Conservation (phyloP, 345 rosid genomes). For the Gossypium herbaceum region DNA sequence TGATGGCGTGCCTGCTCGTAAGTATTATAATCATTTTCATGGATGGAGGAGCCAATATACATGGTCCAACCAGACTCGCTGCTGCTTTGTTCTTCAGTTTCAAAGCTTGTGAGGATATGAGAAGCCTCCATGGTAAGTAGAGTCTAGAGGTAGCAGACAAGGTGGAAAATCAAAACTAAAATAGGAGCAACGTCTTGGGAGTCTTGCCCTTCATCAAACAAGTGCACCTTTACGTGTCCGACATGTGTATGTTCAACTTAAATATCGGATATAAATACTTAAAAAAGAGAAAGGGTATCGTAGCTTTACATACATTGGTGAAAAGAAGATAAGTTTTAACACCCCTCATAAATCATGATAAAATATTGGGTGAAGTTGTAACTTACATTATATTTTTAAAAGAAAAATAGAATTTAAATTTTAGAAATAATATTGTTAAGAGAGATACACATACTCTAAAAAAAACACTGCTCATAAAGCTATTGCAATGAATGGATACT, state of each 20-base stretch:
- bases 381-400: too few species aligned
- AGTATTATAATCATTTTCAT: constrained; percentile 17
- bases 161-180: constrained; percentile 6
- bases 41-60: constrained; percentile 48
- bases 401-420: too few species aligned
- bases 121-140: constrained; percentile 47
- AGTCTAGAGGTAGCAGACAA: constrained; percentile 6
- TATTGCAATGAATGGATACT: constrained; percentile 15
- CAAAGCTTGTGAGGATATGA: constrained; percentile 22
- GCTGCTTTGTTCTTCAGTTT: constrained; percentile 39
- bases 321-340: background rate
- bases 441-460: too few species aligned
- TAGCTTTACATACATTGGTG: background rate
- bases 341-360: too few species aligned
- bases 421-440: too few species aligned
- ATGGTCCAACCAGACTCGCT: constrained; percentile 68
- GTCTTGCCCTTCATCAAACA: constrained; percentile 5
- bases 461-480: background rate
- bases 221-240: background rate
- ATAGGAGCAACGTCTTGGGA: background rate
- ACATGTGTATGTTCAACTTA: too few species aligned
- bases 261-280: too few species aligned
- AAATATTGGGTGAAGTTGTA: too few species aligned
- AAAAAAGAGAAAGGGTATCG: too few species aligned
- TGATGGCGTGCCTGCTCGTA: background rate